Conservation (phyloP, 345 rosid genomes). For the thale cress (Arabidopsis thaliana) region TAIR10.1 NC_003075.7:9864001-9864500, state of each 20-base stretch:
- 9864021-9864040: neutral
- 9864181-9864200: neutral
- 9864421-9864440: neutral
- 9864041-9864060: constrained; percentile 15
- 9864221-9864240: neutral
- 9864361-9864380: constrained; percentile 36
- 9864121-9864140: neutral
- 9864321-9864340: constrained; percentile 6
- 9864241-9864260: constrained; percentile 8
- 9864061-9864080: neutral
- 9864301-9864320: neutral
- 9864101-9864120: constrained; percentile 1
- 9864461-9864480: neutral
- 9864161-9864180: neutral
- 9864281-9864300: neutral
- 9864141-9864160: constrained; percentile 9
- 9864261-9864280: neutral
- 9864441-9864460: neutral
- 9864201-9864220: neutral
- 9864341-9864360: constrained; percentile 14
- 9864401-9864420: constrained; percentile 15
- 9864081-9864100: constrained; percentile 1
- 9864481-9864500: constrained; percentile 42
- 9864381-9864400: constrained; percentile 16
- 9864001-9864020: neutral